These are phyloP conservation scores for Coelastrella sp. DNA, from an alignment of 139 green algal species.

Conservation along the genomic window DNA sequence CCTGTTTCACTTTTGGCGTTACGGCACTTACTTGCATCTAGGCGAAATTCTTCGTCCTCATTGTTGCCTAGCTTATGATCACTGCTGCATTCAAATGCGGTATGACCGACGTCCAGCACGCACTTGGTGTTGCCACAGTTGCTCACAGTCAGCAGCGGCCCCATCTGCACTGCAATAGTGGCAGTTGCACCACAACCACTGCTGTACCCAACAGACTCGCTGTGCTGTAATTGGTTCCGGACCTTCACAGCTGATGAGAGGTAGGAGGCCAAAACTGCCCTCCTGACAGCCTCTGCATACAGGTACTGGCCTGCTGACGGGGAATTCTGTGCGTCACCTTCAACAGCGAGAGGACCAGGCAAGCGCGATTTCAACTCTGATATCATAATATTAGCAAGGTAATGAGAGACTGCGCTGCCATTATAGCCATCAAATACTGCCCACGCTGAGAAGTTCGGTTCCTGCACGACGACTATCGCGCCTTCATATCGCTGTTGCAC, in stretches of 20 bases:
- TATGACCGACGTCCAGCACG: slow-evolving; percentile 38
- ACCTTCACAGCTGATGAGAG: not conserved
- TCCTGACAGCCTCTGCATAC: slow-evolving; percentile 27
- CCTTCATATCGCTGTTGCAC: slow-evolving; percentile 28
- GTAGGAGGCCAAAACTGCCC: slow-evolving; percentile 7
- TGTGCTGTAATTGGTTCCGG: not conserved
- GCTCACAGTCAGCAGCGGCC: slow-evolving; percentile 32
- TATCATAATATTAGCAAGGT: not conserved
- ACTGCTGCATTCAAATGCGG: slow-evolving; percentile 13
- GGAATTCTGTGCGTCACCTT: not conserved
- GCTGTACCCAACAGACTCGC: not conserved
- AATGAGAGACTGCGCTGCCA: not conserved
- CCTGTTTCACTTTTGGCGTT: not conserved
- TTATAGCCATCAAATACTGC: slow-evolving; percentile 39
- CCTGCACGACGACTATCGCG: not conserved
- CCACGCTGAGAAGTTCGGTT: not conserved
- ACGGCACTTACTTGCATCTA: slow-evolving; percentile 14
- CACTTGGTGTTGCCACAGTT: slow-evolving; percentile 17
- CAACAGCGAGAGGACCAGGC: not conserved
- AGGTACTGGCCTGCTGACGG: slow-evolving; percentile 1
- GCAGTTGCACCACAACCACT: slow-evolving; percentile 30
- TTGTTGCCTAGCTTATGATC: slow-evolving; percentile 41
- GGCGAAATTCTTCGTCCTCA: slow-evolving; percentile 33
- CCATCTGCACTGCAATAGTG: slow-evolving; percentile 36
- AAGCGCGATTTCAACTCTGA: slow-evolving; percentile 6